Percentiles rank a stretch among this genome's conserved stretches.
Conservation (phyloP, 2,329 filamentous ascomycete genomes). For the Nigrospora oryzae region DNA sequence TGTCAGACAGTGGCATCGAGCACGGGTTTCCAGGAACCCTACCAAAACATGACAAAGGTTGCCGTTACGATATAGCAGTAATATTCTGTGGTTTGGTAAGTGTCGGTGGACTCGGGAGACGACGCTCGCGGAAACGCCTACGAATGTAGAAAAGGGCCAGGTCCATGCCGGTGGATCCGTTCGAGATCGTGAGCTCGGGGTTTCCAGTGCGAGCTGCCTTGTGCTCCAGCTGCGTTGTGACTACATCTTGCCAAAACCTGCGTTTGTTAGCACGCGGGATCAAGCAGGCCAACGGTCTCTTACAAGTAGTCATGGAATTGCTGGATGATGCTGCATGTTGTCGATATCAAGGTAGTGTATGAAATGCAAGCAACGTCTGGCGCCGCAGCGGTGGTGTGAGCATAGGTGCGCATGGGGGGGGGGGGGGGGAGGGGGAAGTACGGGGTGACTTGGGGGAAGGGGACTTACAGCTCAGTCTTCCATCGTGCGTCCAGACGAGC, state of each 20-base stretch:
- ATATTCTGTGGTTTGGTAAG: constrained; percentile 2
- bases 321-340: constrained; percentile 8
- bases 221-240: constrained; percentile 6
- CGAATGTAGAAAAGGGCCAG: constrained; percentile 11
- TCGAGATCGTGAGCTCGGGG: constrained; percentile 6
- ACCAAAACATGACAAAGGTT: constrained; percentile 3
- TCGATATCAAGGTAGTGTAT: constrained; percentile 9
- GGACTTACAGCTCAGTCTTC: constrained; percentile 9
- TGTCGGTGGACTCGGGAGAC: not conserved
- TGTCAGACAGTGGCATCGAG: not conserved
- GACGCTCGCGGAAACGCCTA: not conserved
- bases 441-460: too few species aligned
- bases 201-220: constrained; percentile 2
- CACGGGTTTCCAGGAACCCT: too few species aligned
- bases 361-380: constrained; percentile 10
- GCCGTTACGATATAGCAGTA: constrained; percentile 7
- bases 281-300: not conserved
- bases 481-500: constrained; percentile 9
- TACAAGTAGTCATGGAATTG: constrained; percentile 10
- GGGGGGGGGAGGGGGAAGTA: not conserved
- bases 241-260: constrained; percentile 7
- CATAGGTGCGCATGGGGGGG: not conserved
- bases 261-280: not conserved
- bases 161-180: constrained; percentile 5
- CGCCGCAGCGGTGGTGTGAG: not conserved